phyloP scores from a whole-genome alignment of 179 eudicot species.

The Spergularia azorica region DNA sequence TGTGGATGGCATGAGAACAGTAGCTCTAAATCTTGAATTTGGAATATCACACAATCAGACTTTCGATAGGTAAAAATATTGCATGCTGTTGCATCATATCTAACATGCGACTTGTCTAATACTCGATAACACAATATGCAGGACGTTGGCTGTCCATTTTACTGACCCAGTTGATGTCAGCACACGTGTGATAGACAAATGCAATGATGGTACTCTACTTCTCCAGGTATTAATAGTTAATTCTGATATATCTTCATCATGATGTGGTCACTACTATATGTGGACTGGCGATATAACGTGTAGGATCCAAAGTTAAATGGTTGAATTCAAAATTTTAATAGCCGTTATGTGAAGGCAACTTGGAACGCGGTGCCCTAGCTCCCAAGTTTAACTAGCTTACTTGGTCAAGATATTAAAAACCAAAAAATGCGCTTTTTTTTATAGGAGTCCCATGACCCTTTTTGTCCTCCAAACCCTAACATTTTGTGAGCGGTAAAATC shows the following conservation, averaged over 20 bases:
- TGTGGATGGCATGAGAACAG: conserved; percentile 93
- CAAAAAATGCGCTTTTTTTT: neutral
- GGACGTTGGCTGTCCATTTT: conserved; percentile 96
- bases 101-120: conserved; percentile 28
- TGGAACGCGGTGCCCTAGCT: neutral
- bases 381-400: neutral
- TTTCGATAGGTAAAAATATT: conserved; percentile 66
- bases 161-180: conserved; percentile 90
- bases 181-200: conserved; percentile 86
- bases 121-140: conserved; percentile 31
- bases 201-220: conserved; percentile 90
- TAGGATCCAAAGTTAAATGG: conserved; percentile 2
- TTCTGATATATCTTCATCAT: conserved; percentile 7
- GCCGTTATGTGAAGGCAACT: neutral
- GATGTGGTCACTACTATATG: neutral
- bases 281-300: neutral
- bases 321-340: neutral
- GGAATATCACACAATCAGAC: conserved; percentile 93
- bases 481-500: neutral
- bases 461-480: neutral
- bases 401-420: neutral
- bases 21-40: conserved; percentile 94
- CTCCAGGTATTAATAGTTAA: conserved; percentile 63
- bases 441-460: neutral
- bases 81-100: conserved; percentile 4